A percentile compares a stretch with the other conserved stretches of the same genome.
These are phyloP conservation scores for Serendipita vermifera DNA, from an alignment of 768 basidiomycete genomes.

Conservation along the genomic window DNA sequence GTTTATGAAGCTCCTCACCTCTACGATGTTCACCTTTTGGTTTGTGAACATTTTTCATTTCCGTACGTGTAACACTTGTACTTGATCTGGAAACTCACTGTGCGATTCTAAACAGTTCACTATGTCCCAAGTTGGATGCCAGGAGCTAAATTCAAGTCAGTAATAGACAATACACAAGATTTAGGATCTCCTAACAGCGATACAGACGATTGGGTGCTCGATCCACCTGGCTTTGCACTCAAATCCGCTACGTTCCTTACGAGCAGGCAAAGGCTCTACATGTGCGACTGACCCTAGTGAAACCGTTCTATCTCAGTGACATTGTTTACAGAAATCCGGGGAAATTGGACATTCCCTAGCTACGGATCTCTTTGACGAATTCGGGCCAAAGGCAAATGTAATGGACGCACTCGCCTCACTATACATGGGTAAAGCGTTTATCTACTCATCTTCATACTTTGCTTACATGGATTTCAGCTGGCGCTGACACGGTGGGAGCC, in stretches of 20 bases:
- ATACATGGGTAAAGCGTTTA: slow-evolving; percentile 1
- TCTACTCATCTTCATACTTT: too few species aligned
- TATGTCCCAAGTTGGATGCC: neutral
- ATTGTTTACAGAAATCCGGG: neutral
- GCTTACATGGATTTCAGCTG: too few species aligned
- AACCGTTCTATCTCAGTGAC: too few species aligned
- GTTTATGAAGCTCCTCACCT: neutral
- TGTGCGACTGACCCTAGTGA: neutral
- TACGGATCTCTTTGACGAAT: neutral
- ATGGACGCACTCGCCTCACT: neutral
- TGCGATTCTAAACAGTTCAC: neutral
- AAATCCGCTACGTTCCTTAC: neutral
- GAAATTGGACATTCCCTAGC: neutral
- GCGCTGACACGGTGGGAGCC: too few species aligned
- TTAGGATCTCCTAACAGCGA: too few species aligned
- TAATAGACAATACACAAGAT: too few species aligned
- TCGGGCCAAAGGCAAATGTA: neutral
- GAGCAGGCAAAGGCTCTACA: neutral
- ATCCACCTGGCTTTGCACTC: neutral
- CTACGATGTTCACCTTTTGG: neutral
- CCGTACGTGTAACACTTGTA: neutral
- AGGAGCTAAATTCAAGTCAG: neutral
- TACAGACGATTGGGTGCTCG: neutral
- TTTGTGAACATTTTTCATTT: neutral
- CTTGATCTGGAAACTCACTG: neutral